Base-by-base conservation (phyloP, 2,329 filamentous ascomycete species). In the Pseudocercospora eumusae region DNA sequence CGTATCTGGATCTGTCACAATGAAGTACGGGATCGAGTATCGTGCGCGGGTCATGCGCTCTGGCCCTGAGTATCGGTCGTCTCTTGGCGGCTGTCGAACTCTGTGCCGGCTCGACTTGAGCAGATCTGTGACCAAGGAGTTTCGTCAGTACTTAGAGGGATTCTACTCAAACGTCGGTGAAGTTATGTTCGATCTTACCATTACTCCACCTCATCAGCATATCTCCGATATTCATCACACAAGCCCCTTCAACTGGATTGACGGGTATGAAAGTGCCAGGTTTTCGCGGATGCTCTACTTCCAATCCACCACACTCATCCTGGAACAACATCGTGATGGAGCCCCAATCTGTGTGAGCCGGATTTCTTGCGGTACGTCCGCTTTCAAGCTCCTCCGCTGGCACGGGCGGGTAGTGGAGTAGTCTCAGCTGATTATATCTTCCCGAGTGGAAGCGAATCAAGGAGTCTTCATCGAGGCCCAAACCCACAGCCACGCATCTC, bases 1-100 rank as follows among this genome's bases (percentile, higher is more conserved):
- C 0, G 73, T 71, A 27, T 79, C 74, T 59, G 70, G 68, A 68
- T 79, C 68, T 54, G 76, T 74, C 13, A 70, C 74, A 15, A 75
- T 71, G 60, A 79, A 80, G 52, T 77, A 77, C 1, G 76, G 75
- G 20, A 79, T 76, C 23, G 73, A 76, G 56, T 78, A 78, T n/a
- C 77, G 64, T 44, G 72, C 70, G 18, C 69, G 67, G 9, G 53
- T 62, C 60, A 58, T 58, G 23, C 55, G 36, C 4, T 55, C 23
- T 42, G 25, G 27, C 10, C 69, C 25, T 63, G 65, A 61, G 45
- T 64, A 63, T 8, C 65, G 63, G 40, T 65, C 60, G 0, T 57
- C 60, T 9, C 65, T 53, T 15, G 73, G 70, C 15, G 77, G 75
- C 42, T 75, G 54, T 1, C 72, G 75, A 27, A 78, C 76, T 2